These are phyloP conservation scores for Russula sp. DNA, from an alignment of 768 basidiomycete genomes.

Conservation along the genomic window DNA sequence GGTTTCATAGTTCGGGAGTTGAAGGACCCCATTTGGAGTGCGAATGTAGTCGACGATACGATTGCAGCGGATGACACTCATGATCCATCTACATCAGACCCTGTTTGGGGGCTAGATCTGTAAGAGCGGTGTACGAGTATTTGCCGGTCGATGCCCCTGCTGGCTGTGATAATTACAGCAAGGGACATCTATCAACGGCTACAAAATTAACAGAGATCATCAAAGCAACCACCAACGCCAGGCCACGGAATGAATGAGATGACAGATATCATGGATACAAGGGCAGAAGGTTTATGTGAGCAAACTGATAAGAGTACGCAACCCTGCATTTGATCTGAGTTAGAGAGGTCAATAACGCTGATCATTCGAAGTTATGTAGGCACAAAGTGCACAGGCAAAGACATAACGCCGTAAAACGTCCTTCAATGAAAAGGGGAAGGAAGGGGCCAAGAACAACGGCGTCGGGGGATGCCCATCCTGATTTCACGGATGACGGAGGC, in stretches of 20 bases:
- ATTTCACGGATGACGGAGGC: background rate
- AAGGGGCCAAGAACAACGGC: background rate
- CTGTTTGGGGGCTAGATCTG: conserved; percentile 3
- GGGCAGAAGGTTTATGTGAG: background rate
- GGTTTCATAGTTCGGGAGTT: background rate
- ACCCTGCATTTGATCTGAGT: background rate
- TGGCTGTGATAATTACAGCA: background rate
- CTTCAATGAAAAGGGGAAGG: background rate
- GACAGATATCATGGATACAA: background rate
- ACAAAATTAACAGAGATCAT: background rate
- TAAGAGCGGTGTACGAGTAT: background rate
- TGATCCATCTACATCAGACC: background rate
- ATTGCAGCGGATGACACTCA: background rate
- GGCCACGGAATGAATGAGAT: background rate
- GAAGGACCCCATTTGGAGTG: background rate
- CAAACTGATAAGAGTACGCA: no score
- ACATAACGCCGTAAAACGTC: background rate
- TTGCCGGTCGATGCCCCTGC: background rate
- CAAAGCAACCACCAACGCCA: background rate
- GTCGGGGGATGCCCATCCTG: background rate
- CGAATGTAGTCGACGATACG: background rate
- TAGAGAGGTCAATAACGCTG: background rate
- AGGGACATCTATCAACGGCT: background rate
- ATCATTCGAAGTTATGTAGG: background rate
- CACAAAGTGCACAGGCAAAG: background rate